Percentiles rank a stretch among this genome's conserved stretches.
These are phyloP conservation scores for Fusarium odoratissimum DNA, from an alignment of 2,329 filamentous ascomycete genomes.

Conservation along the genomic window DNA sequence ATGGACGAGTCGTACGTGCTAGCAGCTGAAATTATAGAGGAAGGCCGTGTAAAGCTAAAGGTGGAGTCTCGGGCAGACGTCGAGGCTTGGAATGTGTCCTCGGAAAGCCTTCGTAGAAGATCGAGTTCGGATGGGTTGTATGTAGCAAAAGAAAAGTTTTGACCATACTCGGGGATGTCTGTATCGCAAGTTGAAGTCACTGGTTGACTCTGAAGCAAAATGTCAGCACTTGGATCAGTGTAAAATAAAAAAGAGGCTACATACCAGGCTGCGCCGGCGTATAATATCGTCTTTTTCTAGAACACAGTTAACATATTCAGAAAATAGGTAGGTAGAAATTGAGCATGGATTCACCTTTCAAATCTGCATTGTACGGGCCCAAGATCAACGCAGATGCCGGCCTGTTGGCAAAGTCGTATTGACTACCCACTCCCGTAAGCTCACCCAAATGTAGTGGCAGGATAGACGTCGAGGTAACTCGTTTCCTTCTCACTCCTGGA, in stretches of 20 bases:
- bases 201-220: not conserved
- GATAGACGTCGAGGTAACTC: not conserved
- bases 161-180: not conserved
- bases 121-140: slow-evolving; percentile 1
- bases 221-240: not conserved
- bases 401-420: slow-evolving; percentile 6
- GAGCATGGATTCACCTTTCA: not conserved
- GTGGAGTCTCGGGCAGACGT: slow-evolving; percentile 6
- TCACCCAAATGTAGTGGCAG: not conserved
- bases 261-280: not conserved
- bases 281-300: not conserved
- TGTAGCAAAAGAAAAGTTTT: not conserved
- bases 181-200: not conserved
- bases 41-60: slow-evolving; percentile 11
- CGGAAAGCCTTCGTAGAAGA: not conserved
- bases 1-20: slow-evolving; percentile 16
- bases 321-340: not conserved
- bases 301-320: not conserved
- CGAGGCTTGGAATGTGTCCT: slow-evolving; percentile 5
- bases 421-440: slow-evolving; percentile 23
- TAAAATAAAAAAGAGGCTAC: not conserved
- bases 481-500: not conserved
- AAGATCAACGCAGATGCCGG: not conserved
- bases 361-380: not conserved
- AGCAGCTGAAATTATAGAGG: slow-evolving; percentile 12